Percentiles rank a stretch among this genome's conserved stretches.
phyloP scores from a whole-genome alignment of 345 rosid genomes.

The Eucalyptus albens region DNA sequence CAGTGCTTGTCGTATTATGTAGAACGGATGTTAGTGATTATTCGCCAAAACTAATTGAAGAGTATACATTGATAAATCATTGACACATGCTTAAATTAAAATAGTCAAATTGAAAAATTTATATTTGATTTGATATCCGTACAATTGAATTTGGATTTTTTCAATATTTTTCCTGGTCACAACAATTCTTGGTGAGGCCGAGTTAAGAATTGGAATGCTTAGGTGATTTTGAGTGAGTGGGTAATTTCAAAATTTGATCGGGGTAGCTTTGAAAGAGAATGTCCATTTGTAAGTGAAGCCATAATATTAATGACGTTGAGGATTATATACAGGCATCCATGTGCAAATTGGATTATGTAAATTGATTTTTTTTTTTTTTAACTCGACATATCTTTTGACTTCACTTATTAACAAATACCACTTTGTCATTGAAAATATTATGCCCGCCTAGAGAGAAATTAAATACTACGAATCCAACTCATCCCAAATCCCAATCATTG shows the following conservation, averaged over 20 bases:
- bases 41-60: fast-evolving
- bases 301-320: background rate
- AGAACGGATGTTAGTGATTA: fast-evolving
- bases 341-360: background rate
- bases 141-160: background rate
- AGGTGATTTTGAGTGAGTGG: background rate
- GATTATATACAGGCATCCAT: background rate
- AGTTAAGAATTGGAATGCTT: background rate
- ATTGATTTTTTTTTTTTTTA: background rate
- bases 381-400: background rate
- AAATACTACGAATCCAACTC: background rate
- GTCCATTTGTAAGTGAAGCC: background rate
- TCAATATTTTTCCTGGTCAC: background rate
- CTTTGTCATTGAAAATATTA: background rate
- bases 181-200: background rate
- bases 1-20: fast-evolving
- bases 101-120: fast-evolving
- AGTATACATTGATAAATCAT: background rate
- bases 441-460: background rate
- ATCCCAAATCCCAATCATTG: background rate
- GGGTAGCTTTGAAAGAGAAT: background rate
- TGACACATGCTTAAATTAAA: background rate
- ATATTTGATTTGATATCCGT: fast-evolving
- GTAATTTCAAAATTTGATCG: background rate
- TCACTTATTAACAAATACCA: background rate